Evolutionary conservation across 1,284 basidiomycete genomes (phyloP).

Genomic region (Cutaneotrichosporon spelunceum): DNA sequence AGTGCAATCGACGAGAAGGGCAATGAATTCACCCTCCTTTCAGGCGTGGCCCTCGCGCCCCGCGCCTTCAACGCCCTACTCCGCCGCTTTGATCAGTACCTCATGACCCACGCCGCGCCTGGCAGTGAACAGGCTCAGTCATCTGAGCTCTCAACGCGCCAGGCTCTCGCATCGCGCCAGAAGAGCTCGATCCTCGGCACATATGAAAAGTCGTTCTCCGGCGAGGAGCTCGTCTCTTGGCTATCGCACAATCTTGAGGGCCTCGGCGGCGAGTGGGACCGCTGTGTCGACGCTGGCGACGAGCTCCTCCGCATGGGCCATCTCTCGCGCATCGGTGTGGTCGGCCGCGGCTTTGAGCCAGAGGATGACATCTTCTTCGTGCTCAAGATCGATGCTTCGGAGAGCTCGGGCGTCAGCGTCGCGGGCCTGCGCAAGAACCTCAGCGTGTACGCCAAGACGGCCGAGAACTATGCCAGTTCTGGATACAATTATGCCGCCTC

Average conservation of each 20-base stretch:
- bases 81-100: slow-evolving; percentile 53
- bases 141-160: slow-evolving; percentile 47
- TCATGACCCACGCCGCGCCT: slow-evolving; percentile 42
- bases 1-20: slow-evolving; percentile 14
- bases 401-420: slow-evolving; percentile 11
- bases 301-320: slow-evolving; percentile 72
- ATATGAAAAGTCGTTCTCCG: slow-evolving; percentile 78
- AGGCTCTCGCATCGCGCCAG: slow-evolving; percentile 64
- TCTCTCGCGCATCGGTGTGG: slow-evolving; percentile 64
- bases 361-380: slow-evolving; percentile 45
- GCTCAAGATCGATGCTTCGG: slow-evolving; percentile 33
- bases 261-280: slow-evolving; percentile 68
- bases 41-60: slow-evolving; percentile 66
- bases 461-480: not conserved
- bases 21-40: slow-evolving; percentile 62
- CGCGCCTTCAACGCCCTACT: slow-evolving; percentile 66
- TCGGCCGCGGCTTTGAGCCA: slow-evolving; percentile 49
- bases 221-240: slow-evolving; percentile 75
- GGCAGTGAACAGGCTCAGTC: slow-evolving; percentile 26
- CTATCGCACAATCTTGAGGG: slow-evolving; percentile 65
- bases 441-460: slow-evolving; percentile 7
- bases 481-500: slow-evolving; percentile 9
- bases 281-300: slow-evolving; percentile 71
- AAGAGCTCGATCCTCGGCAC: slow-evolving; percentile 76
- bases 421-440: slow-evolving; percentile 11